A percentile compares a stretch with the other conserved stretches of the same genome.
Evolutionary conservation across 163 green algal genomes (phyloP).

Genomic region (Scenedesmus sp.): DNA sequence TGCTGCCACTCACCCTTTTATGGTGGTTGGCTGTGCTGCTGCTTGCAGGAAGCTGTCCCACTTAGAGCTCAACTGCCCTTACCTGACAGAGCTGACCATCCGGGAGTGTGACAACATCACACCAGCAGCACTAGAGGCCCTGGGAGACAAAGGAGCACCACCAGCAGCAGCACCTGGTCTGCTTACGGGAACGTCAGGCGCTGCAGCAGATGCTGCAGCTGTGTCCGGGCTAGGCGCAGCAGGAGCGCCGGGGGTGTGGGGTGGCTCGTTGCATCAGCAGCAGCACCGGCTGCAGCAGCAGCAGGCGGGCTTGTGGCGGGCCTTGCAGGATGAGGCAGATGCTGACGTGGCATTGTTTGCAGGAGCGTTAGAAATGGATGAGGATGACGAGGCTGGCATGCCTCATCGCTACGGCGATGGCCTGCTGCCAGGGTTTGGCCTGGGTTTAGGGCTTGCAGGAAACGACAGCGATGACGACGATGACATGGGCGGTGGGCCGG

Average conservation of each 20-base stretch:
- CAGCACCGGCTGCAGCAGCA: neutral
- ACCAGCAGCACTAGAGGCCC: neutral
- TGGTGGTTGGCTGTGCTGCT: neutral
- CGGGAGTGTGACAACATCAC: conserved; percentile 39
- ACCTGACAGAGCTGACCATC: conserved; percentile 28
- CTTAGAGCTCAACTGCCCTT: conserved; percentile 36
- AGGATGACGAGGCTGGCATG: neutral
- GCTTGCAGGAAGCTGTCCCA: conserved; percentile 38
- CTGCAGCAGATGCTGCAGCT: neutral
- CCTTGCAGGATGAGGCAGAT: neutral
- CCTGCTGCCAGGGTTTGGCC: neutral
- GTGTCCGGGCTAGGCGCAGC: neutral
- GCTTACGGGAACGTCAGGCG: neutral
- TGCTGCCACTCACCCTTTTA: neutral
- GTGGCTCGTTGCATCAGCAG: neutral
- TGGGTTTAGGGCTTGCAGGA: neutral
- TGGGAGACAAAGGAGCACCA: conserved; percentile 31
- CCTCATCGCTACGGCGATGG: neutral
- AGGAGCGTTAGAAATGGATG: neutral
- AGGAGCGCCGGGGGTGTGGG: neutral
- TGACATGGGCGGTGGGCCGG: neutral
- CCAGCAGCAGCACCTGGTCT: conserved; percentile 4
- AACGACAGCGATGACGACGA: conserved; percentile 16
- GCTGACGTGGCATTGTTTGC: neutral
- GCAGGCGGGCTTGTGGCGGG: neutral